Conservation (phyloP, 371 early-diverging fungal genomes). For the Mortierella sp. region DNA sequence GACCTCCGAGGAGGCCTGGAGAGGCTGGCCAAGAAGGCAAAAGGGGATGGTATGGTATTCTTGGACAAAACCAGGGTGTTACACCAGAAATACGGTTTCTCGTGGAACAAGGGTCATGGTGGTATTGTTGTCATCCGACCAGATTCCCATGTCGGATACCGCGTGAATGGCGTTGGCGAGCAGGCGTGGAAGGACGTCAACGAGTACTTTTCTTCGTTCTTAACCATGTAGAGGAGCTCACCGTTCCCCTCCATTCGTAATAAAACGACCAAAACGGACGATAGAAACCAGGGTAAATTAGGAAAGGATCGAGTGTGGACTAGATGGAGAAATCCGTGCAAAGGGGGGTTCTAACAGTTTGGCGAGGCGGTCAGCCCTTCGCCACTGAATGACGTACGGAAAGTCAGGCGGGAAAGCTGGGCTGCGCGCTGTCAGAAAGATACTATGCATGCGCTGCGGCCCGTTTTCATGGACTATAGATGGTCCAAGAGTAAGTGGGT, state of each 20-base stretch:
- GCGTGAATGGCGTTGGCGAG: conserved; percentile 14
- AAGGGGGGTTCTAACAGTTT: too few species aligned
- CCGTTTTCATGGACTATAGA: too few species aligned
- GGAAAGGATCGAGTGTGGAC: too few species aligned
- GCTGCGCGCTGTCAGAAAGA: too few species aligned
- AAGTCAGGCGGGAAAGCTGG: too few species aligned
- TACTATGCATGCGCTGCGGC: too few species aligned
- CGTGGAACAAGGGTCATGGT: conserved; percentile 16
- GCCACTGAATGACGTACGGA: too few species aligned
- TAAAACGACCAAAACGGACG: too few species aligned
- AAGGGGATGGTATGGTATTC: conserved; percentile 22
- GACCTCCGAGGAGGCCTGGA: neutral
- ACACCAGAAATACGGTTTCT: conserved; percentile 29
- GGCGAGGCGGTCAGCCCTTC: too few species aligned
- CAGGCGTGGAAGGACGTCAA: conserved; percentile 31
- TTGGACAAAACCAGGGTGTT: conserved; percentile 16
- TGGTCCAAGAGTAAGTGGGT: too few species aligned
- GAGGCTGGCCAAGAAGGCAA: neutral
- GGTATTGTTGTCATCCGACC: conserved; percentile 41
- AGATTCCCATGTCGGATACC: conserved; percentile 38
- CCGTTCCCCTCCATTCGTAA: neutral
- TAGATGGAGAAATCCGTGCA: too few species aligned
- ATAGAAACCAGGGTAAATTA: too few species aligned
- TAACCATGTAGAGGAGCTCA: neutral
- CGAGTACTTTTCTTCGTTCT: conserved; percentile 13